These are phyloP conservation scores for Apostasia ramifera DNA, from an alignment of 106 monocot genomes.

Conservation along the genomic window DNA sequence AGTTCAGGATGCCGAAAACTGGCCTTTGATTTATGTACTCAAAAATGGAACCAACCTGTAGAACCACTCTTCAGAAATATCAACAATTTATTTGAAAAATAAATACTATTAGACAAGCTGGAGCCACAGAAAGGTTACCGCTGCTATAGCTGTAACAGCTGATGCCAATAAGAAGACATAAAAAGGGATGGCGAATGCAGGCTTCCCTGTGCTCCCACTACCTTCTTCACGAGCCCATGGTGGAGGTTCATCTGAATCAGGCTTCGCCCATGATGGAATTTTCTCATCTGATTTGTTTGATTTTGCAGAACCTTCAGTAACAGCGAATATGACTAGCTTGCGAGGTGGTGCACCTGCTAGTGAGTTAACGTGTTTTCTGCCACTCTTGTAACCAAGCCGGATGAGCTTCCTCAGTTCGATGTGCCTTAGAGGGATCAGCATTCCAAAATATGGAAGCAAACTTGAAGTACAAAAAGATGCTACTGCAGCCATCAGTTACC, in stretches of 20 bases:
- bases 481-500: slow-evolving; percentile 12
- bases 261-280: slow-evolving; percentile 80
- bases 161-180: slow-evolving; percentile 77
- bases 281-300: slow-evolving; percentile 63
- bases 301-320: slow-evolving; percentile 54
- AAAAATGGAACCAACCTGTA: slow-evolving; percentile 81
- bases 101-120: background rate
- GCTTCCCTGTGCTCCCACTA: slow-evolving; percentile 19
- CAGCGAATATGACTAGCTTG: slow-evolving; percentile 32
- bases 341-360: background rate
- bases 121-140: slow-evolving; percentile 30
- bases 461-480: slow-evolving; percentile 13
- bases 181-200: slow-evolving; percentile 56
- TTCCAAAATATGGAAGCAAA: slow-evolving; percentile 4
- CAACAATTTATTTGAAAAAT: background rate
- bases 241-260: slow-evolving; percentile 80
- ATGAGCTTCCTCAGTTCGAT: slow-evolving; percentile 7
- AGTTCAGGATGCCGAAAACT: slow-evolving; percentile 67
- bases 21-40: slow-evolving; percentile 83
- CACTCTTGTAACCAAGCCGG: slow-evolving; percentile 3
- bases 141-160: slow-evolving; percentile 78
- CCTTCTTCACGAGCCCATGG: slow-evolving; percentile 76
- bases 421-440: slow-evolving; percentile 1
- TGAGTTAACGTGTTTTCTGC: background rate
- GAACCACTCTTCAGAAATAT: background rate